Evolutionary conservation across 1,284 basidiomycete genomes (phyloP).

Genomic region (Cryptococcus hybrid): DNA sequence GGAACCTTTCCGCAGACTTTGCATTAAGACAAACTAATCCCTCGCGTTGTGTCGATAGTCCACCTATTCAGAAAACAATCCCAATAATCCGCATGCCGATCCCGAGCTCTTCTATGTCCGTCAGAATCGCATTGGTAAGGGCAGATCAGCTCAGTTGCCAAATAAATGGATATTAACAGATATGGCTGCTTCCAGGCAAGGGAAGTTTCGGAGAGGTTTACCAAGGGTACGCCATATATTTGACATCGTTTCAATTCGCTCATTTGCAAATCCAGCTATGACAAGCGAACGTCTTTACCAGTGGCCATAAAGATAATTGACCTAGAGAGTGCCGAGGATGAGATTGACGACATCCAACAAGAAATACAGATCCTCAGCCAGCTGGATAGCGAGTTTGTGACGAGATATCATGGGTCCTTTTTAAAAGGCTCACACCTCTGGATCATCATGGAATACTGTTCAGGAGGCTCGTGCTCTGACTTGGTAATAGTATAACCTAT

Average conservation of each 20-base stretch:
- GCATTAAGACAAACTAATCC: no score
- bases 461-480: constrained; percentile 57
- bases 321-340: constrained; percentile 97
- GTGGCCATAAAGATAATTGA: constrained; percentile 99
- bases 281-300: constrained; percentile 86
- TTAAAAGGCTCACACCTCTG: constrained; percentile 93
- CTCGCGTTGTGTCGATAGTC: constrained; percentile 8
- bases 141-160: constrained; percentile 23
- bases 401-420: constrained; percentile 96
- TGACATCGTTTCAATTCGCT: background rate
- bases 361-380: constrained; percentile 99
- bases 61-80: constrained; percentile 17
- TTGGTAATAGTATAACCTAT: constrained; percentile 40
- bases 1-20: no score
- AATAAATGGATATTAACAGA: constrained; percentile 4
- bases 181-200: constrained; percentile 62
- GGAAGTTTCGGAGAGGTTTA: constrained; percentile 98
- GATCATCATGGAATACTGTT: constrained; percentile 97
- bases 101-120: constrained; percentile 94
- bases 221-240: constrained; percentile 66
- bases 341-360: constrained; percentile 99
- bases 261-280: constrained; percentile 60
- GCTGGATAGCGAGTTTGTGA: constrained; percentile 91
- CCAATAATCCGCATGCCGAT: constrained; percentile 55
- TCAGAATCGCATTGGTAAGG: constrained; percentile 87